Evolutionary conservation across 306 rosid species (phyloP), one percentile per base, ranked within the genome.

Genomic region (Ziziphus jujuba): DNA sequence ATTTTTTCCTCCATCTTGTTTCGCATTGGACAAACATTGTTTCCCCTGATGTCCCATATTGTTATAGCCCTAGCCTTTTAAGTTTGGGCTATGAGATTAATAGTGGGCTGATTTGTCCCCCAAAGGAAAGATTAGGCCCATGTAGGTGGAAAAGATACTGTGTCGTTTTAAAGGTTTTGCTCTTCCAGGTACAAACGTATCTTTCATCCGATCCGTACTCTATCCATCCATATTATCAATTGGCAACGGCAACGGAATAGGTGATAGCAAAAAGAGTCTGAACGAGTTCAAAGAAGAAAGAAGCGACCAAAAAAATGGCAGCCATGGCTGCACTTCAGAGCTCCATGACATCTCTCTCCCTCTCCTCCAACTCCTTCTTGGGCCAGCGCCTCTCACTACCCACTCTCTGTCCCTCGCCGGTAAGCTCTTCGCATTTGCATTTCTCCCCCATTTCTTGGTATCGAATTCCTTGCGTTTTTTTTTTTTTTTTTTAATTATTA

Each of bases 271-370:
- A 35, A 9, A 38, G 44, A 7, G 13, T 40, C 45, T 40, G 13
- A 40, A 40, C 45, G 45, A 40, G 13, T 40, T 9, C 12, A 8
- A 40, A 40, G 1, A 38, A 40, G 1, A 38, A 40, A 40, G 45
- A 61, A 57, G 72, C 88, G 59, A 67, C 25, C n/a, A n/a, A n/a
- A 74, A 74, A 53, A 72, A 89, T 89, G 91, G 96, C 91, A 40
- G 89, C 97, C 84, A 88, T 90, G 96, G 95, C 87, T 75, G 83
- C 91, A 70, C 91, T 91, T 63, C 97, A 88, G 73, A 79, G 81
- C 82, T 84, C 97, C 50, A 76, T 91, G 82, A 72, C 84, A 60
- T 83, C 91, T 15, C 88, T 91, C 22, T 91, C 93, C 11, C 81
- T 91, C 58, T 83, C 91, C 34, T 84, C 91, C 24, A 88, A 85